Conservation (phyloP, 2,329 filamentous ascomycete genomes). For the Aureobasidium melanogenum region DNA sequence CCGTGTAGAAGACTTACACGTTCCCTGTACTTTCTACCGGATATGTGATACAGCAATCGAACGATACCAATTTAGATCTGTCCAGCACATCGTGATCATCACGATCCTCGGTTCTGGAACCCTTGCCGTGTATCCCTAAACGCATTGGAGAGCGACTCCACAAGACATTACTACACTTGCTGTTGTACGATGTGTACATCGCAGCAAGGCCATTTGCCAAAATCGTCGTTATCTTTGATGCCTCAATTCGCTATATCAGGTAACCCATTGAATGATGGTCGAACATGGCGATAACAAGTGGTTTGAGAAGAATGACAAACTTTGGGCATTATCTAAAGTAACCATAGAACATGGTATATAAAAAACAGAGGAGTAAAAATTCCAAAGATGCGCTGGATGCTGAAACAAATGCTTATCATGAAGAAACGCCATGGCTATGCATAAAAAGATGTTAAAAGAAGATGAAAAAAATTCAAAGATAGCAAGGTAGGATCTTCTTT, state of each 20-base stretch:
- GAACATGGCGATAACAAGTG: no score
- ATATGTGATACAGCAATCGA: background rate
- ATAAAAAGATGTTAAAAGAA: background rate
- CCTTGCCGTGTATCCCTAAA: background rate
- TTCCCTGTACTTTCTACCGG: background rate
- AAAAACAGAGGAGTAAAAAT: background rate
- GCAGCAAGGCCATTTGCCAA: no score
- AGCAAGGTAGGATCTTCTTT: background rate
- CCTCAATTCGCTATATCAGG: background rate
- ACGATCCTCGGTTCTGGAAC: background rate
- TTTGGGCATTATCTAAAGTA: background rate
- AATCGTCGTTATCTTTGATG: no score
- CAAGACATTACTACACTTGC: background rate
- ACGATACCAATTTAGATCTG: background rate
- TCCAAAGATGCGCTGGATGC: background rate
- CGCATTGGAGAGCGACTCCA: background rate
- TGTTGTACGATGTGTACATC: background rate
- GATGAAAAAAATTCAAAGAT: background rate
- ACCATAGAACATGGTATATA: background rate
- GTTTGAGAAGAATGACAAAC: background rate
- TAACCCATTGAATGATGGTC: background rate
- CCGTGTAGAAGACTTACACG: background rate
- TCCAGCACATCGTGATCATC: background rate
- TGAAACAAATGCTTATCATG: background rate
- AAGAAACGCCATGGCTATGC: slow-evolving; percentile 1